Evolutionary conservation across 441 rosid species (phyloP), one percentile per base, ranked within the genome.

Genomic region (Jatropha multifida): DNA sequence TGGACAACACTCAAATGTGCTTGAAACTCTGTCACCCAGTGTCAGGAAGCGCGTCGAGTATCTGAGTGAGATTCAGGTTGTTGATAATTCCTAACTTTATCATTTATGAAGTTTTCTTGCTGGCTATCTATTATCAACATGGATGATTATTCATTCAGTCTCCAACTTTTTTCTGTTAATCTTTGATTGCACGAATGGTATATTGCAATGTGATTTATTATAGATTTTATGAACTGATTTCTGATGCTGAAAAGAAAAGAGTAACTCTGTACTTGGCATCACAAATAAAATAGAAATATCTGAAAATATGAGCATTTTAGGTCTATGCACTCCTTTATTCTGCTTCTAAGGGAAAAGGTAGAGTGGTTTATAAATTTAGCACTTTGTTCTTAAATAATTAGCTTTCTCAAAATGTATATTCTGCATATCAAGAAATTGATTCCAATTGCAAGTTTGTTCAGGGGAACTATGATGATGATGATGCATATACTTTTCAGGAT

Each of bases 51-150:
- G 96, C 63, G 94, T 92, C 0, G 94, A 90, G 79, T 83, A 81
- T 79, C 90, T 94, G 14, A 83, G 87, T 73, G 94, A 89, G 81
- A 86, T 92, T 69, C 97, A 92, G 88, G 98, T 65, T 52, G 79
- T 73, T 2, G 18, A 59, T 64, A 5, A 15, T 26, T 74, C 60
- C 58, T 9, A 18, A 42, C 27, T 44, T n/a, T 68, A 52, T 44
- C 17, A 6, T 18, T 58, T 26, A 2, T 15, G 58, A 18, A 54
- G 23, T 5, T 17, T 27, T 44, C 13, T 37, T 32, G 40, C 37
- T 32, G 40, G 65, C 18, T 32, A 61, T 61, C 41, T 61, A 14
- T 14, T 61, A 32, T 61, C 18, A 32, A 27, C 17, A 12, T 38
- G 20, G 27, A 40, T 27, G 63, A 17, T n/a, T 2, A 42, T 67